Evolutionary conservation across 2,329 filamentous ascomycete genomes (phyloP).

Genomic region (Trichothecium roseum): DNA sequence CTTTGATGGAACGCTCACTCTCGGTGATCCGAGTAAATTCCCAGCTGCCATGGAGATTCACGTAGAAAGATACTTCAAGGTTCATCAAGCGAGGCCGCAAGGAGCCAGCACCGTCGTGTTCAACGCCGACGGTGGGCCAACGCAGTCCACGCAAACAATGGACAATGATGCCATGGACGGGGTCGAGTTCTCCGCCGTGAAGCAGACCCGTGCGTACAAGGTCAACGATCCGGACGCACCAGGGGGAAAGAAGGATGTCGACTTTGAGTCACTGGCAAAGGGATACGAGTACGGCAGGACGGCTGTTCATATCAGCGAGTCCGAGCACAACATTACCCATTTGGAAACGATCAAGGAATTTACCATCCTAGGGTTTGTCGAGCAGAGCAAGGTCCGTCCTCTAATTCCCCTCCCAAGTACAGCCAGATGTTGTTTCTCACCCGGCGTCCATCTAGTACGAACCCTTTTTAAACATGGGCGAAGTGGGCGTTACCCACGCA

Average conservation of each 20-base stretch:
- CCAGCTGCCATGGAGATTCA: slow-evolving; percentile 70
- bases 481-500: slow-evolving; percentile 66
- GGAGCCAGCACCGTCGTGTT: slow-evolving; percentile 68
- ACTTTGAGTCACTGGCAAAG: slow-evolving; percentile 75
- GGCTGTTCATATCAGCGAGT: slow-evolving; percentile 78
- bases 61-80: slow-evolving; percentile 85
- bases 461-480: slow-evolving; percentile 76
- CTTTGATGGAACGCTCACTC: slow-evolving; percentile 68
- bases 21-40: slow-evolving; percentile 68
- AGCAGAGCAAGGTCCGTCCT: slow-evolving; percentile 50
- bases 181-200: slow-evolving; percentile 58
- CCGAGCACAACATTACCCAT: slow-evolving; percentile 81
- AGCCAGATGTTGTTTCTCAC: background rate
- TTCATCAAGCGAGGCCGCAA: slow-evolving; percentile 63
- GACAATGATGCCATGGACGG: slow-evolving; percentile 37
- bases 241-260: slow-evolving; percentile 73
- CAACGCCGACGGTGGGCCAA: slow-evolving; percentile 34
- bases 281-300: slow-evolving; percentile 92
- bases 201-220: slow-evolving; percentile 68
- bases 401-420: background rate
- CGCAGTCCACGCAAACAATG: slow-evolving; percentile 42
- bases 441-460: slow-evolving; percentile 48
- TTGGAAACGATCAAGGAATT: slow-evolving; percentile 67
- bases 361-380: slow-evolving; percentile 80
- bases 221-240: slow-evolving; percentile 64